These are phyloP conservation scores for Solanum aculeatissimum DNA, from an alignment of 305 asterid species.

Conservation along the genomic window DNA sequence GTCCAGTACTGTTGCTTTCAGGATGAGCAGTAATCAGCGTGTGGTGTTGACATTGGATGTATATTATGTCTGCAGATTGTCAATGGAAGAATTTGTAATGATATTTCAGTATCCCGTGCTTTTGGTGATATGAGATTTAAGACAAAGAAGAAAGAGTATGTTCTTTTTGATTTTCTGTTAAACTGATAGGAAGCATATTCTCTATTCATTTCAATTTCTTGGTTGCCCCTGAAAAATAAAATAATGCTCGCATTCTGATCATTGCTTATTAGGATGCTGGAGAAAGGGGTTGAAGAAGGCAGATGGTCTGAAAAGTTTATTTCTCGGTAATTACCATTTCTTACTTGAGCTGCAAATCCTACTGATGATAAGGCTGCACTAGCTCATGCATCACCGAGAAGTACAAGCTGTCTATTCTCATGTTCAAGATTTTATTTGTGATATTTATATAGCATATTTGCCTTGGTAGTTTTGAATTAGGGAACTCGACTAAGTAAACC, in stretches of 20 bases:
- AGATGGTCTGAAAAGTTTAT: constrained; percentile 81
- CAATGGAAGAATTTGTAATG: constrained; percentile 86
- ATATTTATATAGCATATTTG: background rate
- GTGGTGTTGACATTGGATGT: background rate
- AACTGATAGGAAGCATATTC: background rate
- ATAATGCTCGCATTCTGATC: background rate
- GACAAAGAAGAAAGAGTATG: constrained; percentile 71
- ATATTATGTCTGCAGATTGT: constrained; percentile 33
- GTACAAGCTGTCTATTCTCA: background rate
- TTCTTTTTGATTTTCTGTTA: constrained; percentile 1
- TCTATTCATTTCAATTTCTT: background rate
- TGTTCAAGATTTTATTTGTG: background rate
- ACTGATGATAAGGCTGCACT: background rate
- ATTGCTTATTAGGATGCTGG: constrained; percentile 54
- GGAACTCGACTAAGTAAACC: background rate
- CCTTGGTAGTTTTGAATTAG: background rate
- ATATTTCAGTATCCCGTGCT: constrained; percentile 84
- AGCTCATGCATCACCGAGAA: background rate
- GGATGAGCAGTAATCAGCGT: background rate
- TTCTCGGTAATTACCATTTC: constrained; percentile 49
- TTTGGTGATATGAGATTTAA: constrained; percentile 86
- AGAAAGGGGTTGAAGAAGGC: constrained; percentile 76
- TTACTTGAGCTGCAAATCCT: background rate
- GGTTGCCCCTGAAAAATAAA: background rate
- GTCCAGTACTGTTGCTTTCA: background rate